Percentiles rank a stretch among this genome's conserved stretches.
Evolutionary conservation across 495 filamentous ascomycete genomes (phyloP).

Genomic region (Neurospora pannonica): DNA sequence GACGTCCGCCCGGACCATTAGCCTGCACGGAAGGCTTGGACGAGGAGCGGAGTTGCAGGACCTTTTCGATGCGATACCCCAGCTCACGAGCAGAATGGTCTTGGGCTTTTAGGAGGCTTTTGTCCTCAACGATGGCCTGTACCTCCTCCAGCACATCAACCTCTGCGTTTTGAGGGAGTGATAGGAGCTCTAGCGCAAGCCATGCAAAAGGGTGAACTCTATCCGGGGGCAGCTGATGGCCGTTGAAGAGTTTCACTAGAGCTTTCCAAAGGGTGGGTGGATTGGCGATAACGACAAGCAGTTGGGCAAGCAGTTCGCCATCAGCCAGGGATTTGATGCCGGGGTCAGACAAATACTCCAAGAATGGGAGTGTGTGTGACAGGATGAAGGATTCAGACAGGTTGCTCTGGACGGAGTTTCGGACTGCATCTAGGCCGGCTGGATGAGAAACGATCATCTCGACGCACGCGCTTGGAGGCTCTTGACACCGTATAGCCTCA

Average conservation of each 20-base stretch:
- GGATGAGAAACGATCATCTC: conserved; percentile 45
- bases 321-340: conserved; percentile 42
- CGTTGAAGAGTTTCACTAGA: conserved; percentile 35
- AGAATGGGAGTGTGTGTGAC: conserved; percentile 21
- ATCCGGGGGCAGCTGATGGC: conserved; percentile 26
- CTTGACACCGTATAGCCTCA: conserved; percentile 46
- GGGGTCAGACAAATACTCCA: conserved; percentile 31
- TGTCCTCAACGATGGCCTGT: conserved; percentile 19
- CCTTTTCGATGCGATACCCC: conserved; percentile 22
- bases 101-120: conserved; percentile 23
- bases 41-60: conserved; percentile 6
- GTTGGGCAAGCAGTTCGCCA: conserved; percentile 45
- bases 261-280: conserved; percentile 55
- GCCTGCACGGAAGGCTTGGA: not conserved
- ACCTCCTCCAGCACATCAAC: conserved; percentile 23
- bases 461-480: conserved; percentile 39
- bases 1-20: conserved; percentile 54
- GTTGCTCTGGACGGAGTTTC: conserved; percentile 40
- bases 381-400: conserved; percentile 44
- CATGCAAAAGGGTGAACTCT: conserved; percentile 45
- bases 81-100: conserved; percentile 15
- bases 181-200: conserved; percentile 49
- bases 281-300: conserved; percentile 44
- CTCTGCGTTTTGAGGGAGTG: conserved; percentile 23
- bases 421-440: conserved; percentile 39